phyloP scores from a whole-genome alignment of 805 yeast genomes.

The Hanseniaspora nectarophila region DNA sequence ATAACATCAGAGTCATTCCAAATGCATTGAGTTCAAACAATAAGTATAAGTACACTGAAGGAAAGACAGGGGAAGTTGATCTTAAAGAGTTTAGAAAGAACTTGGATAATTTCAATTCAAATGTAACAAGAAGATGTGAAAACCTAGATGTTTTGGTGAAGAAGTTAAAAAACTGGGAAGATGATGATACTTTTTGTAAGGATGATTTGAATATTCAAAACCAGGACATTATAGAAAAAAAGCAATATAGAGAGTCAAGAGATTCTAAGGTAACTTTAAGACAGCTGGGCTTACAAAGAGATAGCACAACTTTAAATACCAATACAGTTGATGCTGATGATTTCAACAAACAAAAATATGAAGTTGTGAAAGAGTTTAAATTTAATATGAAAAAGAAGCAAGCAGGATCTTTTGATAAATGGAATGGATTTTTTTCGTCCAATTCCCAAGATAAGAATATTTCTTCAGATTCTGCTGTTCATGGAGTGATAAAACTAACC shows the following conservation, averaged over 20 bases:
- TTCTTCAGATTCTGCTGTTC: not conserved
- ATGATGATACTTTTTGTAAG: not conserved
- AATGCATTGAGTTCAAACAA: conserved; percentile 22
- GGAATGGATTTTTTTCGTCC: not conserved
- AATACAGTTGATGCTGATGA: not conserved
- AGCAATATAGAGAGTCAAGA: not conserved
- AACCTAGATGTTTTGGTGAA: not conserved
- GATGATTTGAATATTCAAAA: not conserved
- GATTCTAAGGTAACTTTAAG: not conserved
- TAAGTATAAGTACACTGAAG: conserved; percentile 15
- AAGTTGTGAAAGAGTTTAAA: not conserved
- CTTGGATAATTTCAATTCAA: not conserved
- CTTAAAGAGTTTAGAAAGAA: conserved; percentile 15
- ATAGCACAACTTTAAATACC: not conserved
- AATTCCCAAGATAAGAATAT: not conserved
- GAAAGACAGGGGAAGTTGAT: conserved; percentile 18
- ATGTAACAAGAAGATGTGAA: not conserved
- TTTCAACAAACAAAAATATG: not conserved
- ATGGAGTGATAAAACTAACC: not conserved
- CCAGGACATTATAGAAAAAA: conserved; percentile 10
- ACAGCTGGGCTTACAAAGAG: conserved; percentile 1
- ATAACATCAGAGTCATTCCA: conserved; percentile 32
- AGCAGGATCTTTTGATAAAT: not conserved
- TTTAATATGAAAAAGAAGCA: not conserved
- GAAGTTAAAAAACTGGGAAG: conserved; percentile 5